Conservation (phyloP, 768 basidiomycete species). For the Termitomyces sp. region DNA sequence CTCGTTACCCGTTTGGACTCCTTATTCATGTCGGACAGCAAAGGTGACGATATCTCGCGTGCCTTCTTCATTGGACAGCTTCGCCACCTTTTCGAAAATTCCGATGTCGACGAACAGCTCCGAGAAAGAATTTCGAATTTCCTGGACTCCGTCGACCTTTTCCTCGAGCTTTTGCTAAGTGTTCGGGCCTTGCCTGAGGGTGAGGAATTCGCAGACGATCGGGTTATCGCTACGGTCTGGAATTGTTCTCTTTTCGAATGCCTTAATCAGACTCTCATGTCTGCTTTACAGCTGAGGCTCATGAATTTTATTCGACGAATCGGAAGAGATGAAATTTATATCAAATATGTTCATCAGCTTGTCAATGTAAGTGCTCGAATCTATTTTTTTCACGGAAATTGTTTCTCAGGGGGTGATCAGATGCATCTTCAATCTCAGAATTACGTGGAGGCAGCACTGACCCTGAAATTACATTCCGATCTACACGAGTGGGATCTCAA, state of each 20-base stretch:
- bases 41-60: conserved; percentile 85
- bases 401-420: conserved; percentile 30
- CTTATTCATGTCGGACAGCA: conserved; percentile 89
- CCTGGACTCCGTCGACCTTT: conserved; percentile 85
- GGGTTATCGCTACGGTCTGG: conserved; percentile 82
- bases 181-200: conserved; percentile 88
- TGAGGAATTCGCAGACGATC: conserved; percentile 91
- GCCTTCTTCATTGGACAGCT: conserved; percentile 92
- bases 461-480: conserved; percentile 90
- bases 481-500: conserved; percentile 87
- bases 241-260: not conserved
- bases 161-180: conserved; percentile 85
- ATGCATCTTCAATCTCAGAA: conserved; percentile 88
- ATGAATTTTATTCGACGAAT: conserved; percentile 94
- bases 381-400: not conserved
- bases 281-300: conserved; percentile 54
- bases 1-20: conserved; percentile 87
- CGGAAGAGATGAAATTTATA: conserved; percentile 89
- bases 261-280: not conserved
- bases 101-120: conserved; percentile 74
- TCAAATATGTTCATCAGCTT: conserved; percentile 93
- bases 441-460: conserved; percentile 89
- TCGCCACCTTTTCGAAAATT: conserved; percentile 81
- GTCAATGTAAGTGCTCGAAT: conserved; percentile 58
- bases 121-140: conserved; percentile 75